Evolutionary conservation across 495 filamentous ascomycete genomes (phyloP).

Genomic region (Podospora tetraspora): DNA sequence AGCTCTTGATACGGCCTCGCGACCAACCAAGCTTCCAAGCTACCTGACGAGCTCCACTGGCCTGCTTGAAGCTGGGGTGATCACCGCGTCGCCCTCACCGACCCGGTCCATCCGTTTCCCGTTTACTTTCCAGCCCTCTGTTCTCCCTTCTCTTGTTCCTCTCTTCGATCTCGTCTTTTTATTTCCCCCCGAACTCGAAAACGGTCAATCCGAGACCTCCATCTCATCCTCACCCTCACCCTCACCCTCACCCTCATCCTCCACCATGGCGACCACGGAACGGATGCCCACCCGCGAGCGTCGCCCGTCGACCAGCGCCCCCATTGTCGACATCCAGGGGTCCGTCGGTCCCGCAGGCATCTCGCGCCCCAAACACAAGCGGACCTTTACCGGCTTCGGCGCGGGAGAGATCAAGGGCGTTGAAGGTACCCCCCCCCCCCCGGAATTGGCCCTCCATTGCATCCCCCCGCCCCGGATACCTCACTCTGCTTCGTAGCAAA

Average conservation of each 20-base stretch:
- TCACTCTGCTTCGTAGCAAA: background rate
- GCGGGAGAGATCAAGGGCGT: constrained; percentile 86
- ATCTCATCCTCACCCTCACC: background rate
- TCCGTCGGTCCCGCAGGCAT: constrained; percentile 66
- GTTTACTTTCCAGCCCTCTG: background rate
- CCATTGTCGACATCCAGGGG: constrained; percentile 75
- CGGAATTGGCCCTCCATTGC: background rate
- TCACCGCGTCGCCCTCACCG: background rate
- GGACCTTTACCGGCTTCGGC: constrained; percentile 89
- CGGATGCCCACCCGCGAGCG: constrained; percentile 44
- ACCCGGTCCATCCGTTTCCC: background rate
- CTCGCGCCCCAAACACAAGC: constrained; percentile 87
- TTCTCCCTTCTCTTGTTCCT: background rate
- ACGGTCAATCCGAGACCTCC: background rate
- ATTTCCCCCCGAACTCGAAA: background rate
- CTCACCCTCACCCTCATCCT: background rate
- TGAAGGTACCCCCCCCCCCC: constrained; percentile 51
- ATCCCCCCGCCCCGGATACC: background rate
- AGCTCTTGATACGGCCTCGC: background rate
- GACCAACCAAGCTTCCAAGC: background rate
- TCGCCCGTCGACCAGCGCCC: constrained; percentile 71
- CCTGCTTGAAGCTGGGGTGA: background rate
- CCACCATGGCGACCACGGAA: constrained; percentile 33
- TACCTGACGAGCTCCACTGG: background rate
- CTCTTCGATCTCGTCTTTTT: background rate